Percentiles rank a stretch among this genome's conserved stretches.
phyloP scores from a whole-genome alignment of 495 filamentous ascomycete genomes.

The Lasiosphaeris hirsuta region DNA sequence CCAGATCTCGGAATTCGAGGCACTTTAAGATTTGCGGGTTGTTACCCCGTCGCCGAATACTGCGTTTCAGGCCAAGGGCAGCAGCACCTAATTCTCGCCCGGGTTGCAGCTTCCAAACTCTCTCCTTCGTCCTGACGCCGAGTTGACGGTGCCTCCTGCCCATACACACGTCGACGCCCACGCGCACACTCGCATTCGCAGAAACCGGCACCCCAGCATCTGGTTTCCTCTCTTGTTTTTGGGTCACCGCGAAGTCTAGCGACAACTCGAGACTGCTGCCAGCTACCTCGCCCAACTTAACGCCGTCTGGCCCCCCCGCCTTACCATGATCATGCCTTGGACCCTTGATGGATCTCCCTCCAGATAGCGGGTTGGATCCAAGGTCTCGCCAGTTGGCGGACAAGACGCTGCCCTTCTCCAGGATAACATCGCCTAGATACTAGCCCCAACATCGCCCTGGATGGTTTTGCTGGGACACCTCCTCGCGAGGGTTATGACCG shows the following conservation, averaged over 20 bases:
- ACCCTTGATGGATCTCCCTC: conserved; percentile 12
- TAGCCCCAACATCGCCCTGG: background rate
- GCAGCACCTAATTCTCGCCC: too few relatives aligned
- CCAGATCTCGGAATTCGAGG: too few relatives aligned
- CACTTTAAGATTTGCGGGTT: too few relatives aligned
- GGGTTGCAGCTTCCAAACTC: too few relatives aligned
- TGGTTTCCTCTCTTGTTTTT: too few relatives aligned
- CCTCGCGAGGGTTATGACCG: background rate
- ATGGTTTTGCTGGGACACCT: background rate
- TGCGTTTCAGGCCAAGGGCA: too few relatives aligned
- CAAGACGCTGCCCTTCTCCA: background rate
- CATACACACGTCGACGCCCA: too few relatives aligned
- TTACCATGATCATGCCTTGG: conserved; percentile 13
- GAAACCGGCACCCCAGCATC: too few relatives aligned
- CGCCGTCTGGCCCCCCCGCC: background rate
- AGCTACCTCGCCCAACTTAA: background rate
- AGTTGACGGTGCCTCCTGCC: background rate
- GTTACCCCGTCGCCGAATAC: too few relatives aligned
- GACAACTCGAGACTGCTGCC: background rate
- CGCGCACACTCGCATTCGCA: too few relatives aligned
- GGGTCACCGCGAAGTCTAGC: too few relatives aligned
- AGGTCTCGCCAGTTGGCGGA: conserved; percentile 14
- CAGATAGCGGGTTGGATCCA: conserved; percentile 18
- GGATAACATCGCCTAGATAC: background rate
- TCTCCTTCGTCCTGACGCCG: background rate